A percentile compares a stretch with the other conserved stretches of the same genome.
These are phyloP conservation scores for Brettanomyces nanus DNA, from an alignment of 805 yeast species.

Conservation along the genomic window DNA sequence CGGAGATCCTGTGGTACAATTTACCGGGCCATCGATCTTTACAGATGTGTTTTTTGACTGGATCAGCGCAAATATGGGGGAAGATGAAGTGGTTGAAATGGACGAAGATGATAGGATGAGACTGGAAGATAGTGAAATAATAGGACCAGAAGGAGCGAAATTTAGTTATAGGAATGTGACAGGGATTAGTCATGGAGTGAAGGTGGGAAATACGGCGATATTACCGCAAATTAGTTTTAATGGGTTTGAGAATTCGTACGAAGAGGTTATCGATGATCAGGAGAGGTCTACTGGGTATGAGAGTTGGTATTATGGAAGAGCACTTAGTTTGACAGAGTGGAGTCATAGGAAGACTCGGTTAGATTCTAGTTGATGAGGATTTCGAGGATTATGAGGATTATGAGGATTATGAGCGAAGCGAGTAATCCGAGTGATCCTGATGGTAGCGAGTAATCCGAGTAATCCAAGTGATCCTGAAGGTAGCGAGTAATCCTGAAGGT, in stretches of 20 bases:
- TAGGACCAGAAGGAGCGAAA: constrained; percentile 20
- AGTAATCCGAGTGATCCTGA: too few species aligned
- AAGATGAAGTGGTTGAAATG: constrained; percentile 10
- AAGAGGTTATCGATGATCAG: constrained; percentile 20
- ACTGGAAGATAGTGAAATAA: constrained; percentile 5
- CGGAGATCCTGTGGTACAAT: constrained; percentile 27
- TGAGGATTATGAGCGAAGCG: background rate
- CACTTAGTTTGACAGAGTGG: constrained; percentile 18
- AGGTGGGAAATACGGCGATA: constrained; percentile 21
- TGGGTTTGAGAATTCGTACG: constrained; percentile 17
- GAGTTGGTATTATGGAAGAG: constrained; percentile 19
- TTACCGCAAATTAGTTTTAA: constrained; percentile 24
- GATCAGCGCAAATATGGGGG: constrained; percentile 17
- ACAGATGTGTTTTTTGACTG: constrained; percentile 28
- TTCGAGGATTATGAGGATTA: background rate
- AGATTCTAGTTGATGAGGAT: constrained; percentile 10
- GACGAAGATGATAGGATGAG: constrained; percentile 6
- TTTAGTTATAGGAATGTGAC: constrained; percentile 21
- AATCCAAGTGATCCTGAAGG: too few species aligned
- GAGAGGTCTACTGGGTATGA: constrained; percentile 20
- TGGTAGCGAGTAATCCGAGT: too few species aligned
- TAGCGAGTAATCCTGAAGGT: too few species aligned
- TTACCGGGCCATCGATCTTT: constrained; percentile 28
- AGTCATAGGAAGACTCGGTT: constrained; percentile 12
- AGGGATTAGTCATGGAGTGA: constrained; percentile 23